Base-by-base conservation (phyloP, 495 filamentous ascomycete species). In the Lasiosphaeria miniovina region DNA sequence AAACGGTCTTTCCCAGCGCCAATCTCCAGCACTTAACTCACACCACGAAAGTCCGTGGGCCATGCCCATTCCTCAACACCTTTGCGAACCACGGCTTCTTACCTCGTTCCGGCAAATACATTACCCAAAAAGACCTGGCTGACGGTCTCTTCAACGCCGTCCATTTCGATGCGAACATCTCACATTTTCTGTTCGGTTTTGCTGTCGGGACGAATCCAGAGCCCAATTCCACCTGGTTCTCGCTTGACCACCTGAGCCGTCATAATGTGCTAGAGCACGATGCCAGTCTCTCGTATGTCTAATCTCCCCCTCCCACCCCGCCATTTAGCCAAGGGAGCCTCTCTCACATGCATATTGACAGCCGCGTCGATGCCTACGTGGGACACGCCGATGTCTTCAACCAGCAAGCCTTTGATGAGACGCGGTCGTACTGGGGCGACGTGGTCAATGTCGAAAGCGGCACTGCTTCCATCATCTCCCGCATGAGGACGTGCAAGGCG, bases 181-280 rank as follows among this genome's bases (percentile, higher is more conserved):
- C 59, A 0, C 60, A 55, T 2, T 36, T 76, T 33, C 70, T 83
- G 69, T 80, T 75, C 51, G 58, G 78, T 6, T 62, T 67, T 55
- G 80, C 75, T n/a, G 45, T 77, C 8, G 61, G 71, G 15, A 71
- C 72, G 0, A 82, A 80, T 56, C 78, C 78, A 3, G 68, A 75
- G 55, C 74, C 73, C 0, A 83, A 81, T 61, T 75, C 78, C n/a
- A 81, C 79, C 6, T 74, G 57, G 48, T 83, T 83, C 60, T 73
- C 71, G 6, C 71, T 80, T 8, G 73, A 80, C 51, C 61, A 75
- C 7, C 68, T 82, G 7, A 68, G 75, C 59, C 56, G 63, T 7
- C 80, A 81, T 58, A 75, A 79, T 52, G 63, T 80, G 38, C 62
- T 81, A 3, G 78, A 82, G 52, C 78, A 81, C 38, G 38, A 41